Base-by-base conservation (phyloP, 2,329 filamentous ascomycete species). In the Fusarium chuoi region DNA sequence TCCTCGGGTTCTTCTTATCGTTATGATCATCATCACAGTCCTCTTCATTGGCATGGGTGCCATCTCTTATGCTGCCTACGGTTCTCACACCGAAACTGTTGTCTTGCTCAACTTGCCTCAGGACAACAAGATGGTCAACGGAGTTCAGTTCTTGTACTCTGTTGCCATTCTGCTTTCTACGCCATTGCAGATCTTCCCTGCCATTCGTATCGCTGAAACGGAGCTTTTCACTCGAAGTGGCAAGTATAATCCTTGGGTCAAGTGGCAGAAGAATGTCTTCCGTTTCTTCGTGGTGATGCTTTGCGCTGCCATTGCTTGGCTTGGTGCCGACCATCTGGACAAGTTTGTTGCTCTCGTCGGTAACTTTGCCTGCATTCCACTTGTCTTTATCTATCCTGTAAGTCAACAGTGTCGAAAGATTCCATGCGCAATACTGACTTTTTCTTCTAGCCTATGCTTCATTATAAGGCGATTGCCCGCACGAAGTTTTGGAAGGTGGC, bases 201-300 rank as follows among this genome's bases (percentile, higher is more conserved):
- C 96, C 48, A 98, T 99, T 79, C 93, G 96, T 80, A 99, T 99
- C 79, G 94, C 94, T 39, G 95, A 97, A 83, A 98, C 97, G 77
- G 94, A 95, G 75, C 87, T 98, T 12, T 99, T 98, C 83, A 97
- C 94, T 30, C 89, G 93, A 80, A 98, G 95, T 71, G 95, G 96
- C 77, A 99, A 99, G 84, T 98, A 98, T 85, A 98, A 98, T 81
- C 95, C 95, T 2, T 96, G 94, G 80, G 97, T 99, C 87, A 99
- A 99, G 86, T 99, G 96, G 96, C 94, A 98, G 88, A 99, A 99
- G 90, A 99, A 99, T 78, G 86, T 93, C 39, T 99, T 98, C 86
- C 92, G 96, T 62, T 99, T 98, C 87, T 92, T 96, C 80, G 90
- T 98, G 71, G 96, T 98, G 57, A 89, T 94, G 78, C 83, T 96